A percentile compares a stretch with the other conserved stretches of the same genome.
Evolutionary conservation across 441 rosid species (phyloP).

Genomic region (Bruguiera hainesii): DNA sequence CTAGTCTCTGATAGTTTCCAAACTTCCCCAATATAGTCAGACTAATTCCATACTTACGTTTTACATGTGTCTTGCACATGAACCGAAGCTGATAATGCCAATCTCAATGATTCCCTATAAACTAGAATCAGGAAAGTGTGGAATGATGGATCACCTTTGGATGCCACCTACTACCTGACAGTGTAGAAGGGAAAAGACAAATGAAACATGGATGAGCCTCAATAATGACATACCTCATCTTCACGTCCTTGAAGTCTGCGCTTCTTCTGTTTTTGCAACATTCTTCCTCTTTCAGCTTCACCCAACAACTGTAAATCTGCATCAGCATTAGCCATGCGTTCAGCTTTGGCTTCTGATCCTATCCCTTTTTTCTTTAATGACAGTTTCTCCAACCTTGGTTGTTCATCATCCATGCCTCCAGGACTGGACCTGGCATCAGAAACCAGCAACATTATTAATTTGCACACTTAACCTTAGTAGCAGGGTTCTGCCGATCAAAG

Average conservation of each 20-base stretch:
- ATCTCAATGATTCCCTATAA: background rate
- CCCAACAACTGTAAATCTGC: conserved; percentile 68
- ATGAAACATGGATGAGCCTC: conserved; percentile 10
- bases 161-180: background rate
- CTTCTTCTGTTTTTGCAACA: conserved; percentile 77
- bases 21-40: background rate
- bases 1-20: background rate
- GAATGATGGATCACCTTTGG: background rate
- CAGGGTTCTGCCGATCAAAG: background rate
- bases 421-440: conserved; percentile 37
- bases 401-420: conserved; percentile 55
- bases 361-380: conserved; percentile 79
- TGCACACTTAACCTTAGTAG: conserved; percentile 2
- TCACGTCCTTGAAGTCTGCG: conserved; percentile 87
- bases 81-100: background rate
- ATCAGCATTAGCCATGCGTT: conserved; percentile 69
- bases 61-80: background rate
- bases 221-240: conserved; percentile 60
- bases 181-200: conserved; percentile 13
- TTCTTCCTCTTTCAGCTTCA: conserved; percentile 76
- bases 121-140: background rate
- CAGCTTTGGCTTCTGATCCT: conserved; percentile 89
- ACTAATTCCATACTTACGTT: background rate
- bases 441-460: conserved; percentile 1
- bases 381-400: conserved; percentile 67